Evolutionary conservation across 75 land plant species (phyloP).

Genomic region (Cupressus sempervirens): DNA sequence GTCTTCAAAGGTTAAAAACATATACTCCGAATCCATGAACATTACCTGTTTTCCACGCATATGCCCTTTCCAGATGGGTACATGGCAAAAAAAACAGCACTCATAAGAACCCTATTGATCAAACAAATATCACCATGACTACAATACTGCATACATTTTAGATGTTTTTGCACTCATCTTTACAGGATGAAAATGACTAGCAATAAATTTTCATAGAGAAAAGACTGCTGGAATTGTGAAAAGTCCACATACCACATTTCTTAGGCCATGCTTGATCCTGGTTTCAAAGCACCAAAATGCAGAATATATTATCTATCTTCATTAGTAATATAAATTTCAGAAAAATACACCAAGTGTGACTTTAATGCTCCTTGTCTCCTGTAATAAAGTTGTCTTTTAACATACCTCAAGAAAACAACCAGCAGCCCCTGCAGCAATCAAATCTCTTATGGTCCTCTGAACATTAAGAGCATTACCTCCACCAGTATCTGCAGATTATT

Average conservation of each 20-base stretch:
- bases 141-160: neutral
- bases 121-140: neutral
- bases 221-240: neutral
- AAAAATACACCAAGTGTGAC: neutral
- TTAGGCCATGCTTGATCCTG: constrained; percentile 54
- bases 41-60: constrained; percentile 49
- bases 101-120: neutral
- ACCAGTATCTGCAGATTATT: constrained; percentile 29
- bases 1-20: neutral
- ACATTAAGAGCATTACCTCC: constrained; percentile 49
- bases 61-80: constrained; percentile 23
- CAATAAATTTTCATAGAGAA: neutral
- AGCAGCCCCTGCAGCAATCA: constrained; percentile 42
- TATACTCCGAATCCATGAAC: neutral
- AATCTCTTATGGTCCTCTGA: constrained; percentile 34
- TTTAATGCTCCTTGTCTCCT: neutral
- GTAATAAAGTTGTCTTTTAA: neutral
- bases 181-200: neutral
- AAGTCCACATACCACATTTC: constrained; percentile 33
- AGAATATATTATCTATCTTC: neutral
- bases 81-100: neutral
- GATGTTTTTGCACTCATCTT: neutral
- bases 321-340: neutral
- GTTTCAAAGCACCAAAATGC: constrained; percentile 2
- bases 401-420: constrained; percentile 44